Percentiles rank a stretch among this genome's conserved stretches.
phyloP scores from a whole-genome alignment of 768 basidiomycete genomes.

The Phlebiopsis flavidoalba region DNA sequence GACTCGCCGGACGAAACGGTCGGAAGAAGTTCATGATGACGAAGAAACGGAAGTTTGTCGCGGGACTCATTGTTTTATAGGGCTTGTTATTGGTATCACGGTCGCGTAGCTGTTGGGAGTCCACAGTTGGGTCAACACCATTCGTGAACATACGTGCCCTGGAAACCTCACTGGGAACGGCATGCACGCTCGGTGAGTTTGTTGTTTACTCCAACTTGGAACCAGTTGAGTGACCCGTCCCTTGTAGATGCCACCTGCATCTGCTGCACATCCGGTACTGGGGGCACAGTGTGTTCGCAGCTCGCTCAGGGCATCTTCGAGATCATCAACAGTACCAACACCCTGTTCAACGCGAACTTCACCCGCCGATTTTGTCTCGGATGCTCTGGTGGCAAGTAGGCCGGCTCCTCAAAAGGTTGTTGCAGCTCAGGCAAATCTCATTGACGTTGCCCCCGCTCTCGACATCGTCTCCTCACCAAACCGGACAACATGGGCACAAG shows the following conservation, averaged over 20 bases:
- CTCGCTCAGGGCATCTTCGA: conserved; percentile 49
- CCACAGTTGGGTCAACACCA: conserved; percentile 27
- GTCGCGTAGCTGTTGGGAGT: conserved; percentile 42
- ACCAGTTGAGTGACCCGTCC: conserved; percentile 4
- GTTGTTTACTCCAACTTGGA: background rate
- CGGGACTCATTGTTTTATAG: conserved; percentile 9
- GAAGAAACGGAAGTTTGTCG: conserved; percentile 11
- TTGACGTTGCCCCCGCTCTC: conserved; percentile 49
- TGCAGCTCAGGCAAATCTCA: conserved; percentile 44
- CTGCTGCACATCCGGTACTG: conserved; percentile 40
- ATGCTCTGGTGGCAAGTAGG: conserved; percentile 46
- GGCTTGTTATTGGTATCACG: conserved; percentile 27
- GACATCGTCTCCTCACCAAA: conserved; percentile 36
- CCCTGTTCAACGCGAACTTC: conserved; percentile 40
- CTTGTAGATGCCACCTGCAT: conserved; percentile 54
- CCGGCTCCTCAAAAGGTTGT: conserved; percentile 45
- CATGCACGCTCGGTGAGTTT: conserved; percentile 52
- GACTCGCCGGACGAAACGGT: background rate
- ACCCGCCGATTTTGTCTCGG: conserved; percentile 39
- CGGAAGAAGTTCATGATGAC: conserved; percentile 4
- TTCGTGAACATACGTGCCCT: conserved; percentile 29
- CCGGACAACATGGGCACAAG: conserved; percentile 52
- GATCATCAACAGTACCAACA: conserved; percentile 46
- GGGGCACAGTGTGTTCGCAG: conserved; percentile 36
- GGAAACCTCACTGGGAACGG: conserved; percentile 41